These are phyloP conservation scores for Lathyrus tuberosus DNA, from an alignment of 306 rosid species.

Conservation along the genomic window DNA sequence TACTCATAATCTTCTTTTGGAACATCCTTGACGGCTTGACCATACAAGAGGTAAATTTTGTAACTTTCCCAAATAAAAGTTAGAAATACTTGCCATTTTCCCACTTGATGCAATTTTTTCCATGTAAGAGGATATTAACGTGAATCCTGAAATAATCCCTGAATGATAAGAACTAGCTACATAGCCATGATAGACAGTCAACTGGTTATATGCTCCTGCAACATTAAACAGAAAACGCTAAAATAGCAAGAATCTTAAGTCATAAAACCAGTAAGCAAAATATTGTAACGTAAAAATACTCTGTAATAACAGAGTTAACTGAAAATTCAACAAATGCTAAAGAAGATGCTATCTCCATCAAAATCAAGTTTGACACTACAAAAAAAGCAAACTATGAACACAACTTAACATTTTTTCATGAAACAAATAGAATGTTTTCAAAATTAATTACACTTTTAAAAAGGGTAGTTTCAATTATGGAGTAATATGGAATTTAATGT, in stretches of 20 bases:
- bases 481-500: too few species aligned
- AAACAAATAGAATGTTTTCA: constrained; percentile 3
- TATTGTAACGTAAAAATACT: neutral
- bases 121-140: constrained; percentile 73
- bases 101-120: constrained; percentile 63
- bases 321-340: constrained; percentile 23
- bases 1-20: constrained; percentile 2
- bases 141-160: constrained; percentile 88
- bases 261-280: constrained; percentile 14
- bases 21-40: neutral
- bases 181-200: constrained; percentile 78
- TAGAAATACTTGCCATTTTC: constrained; percentile 58
- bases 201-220: constrained; percentile 58
- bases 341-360: neutral
- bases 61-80: constrained; percentile 27
- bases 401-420: constrained; percentile 6
- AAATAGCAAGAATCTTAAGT: constrained; percentile 13
- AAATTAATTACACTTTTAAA: too few species aligned
- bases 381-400: neutral
- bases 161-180: constrained; percentile 90
- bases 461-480: too few species aligned
- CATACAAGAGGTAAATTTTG: neutral
- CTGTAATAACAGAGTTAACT: neutral
- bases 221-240: constrained; percentile 33
- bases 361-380: constrained; percentile 17